These are phyloP conservation scores for Coemansia sp. DNA, from an alignment of 192 early-diverging fungal species.

Conservation along the genomic window DNA sequence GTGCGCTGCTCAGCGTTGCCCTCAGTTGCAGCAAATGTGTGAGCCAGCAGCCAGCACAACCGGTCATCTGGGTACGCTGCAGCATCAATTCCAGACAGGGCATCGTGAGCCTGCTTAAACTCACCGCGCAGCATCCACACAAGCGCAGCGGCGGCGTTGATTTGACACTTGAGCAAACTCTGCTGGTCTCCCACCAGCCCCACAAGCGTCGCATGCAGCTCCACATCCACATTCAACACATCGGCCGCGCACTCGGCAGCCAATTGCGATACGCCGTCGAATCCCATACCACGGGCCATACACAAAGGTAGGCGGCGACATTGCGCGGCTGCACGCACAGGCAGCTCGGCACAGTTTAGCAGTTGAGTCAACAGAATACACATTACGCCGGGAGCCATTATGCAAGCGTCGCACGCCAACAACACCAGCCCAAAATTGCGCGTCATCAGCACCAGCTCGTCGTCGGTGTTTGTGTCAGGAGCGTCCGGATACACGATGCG, in stretches of 20 bases:
- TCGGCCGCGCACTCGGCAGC: constrained; percentile 17
- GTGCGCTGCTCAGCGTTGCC: constrained; percentile 17
- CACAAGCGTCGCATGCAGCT: constrained; percentile 11
- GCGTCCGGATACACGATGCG: constrained; percentile 28
- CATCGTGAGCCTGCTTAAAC: constrained; percentile 5
- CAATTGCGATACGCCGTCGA: constrained; percentile 11
- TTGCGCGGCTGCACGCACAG: constrained; percentile 11
- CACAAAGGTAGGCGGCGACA: constrained; percentile 27
- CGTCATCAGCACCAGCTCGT: constrained; percentile 34
- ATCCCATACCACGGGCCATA: constrained; percentile 17
- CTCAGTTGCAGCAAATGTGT: constrained; percentile 21
- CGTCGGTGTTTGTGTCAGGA: constrained; percentile 10
- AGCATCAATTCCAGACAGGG: constrained; percentile 4
- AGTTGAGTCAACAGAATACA: constrained; percentile 29
- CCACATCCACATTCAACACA: constrained; percentile 28
- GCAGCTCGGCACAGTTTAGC: background rate
- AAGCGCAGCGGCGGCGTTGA: constrained; percentile 16
- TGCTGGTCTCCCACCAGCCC: background rate
- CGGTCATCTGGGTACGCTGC: background rate
- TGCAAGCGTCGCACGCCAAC: constrained; percentile 15
- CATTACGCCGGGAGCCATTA: constrained; percentile 29
- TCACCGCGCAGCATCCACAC: constrained; percentile 38
- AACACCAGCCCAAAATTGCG: constrained; percentile 41
- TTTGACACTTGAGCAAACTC: background rate
- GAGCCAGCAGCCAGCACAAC: constrained; percentile 21